These are phyloP conservation scores for Tolypocladium paradoxum DNA, from an alignment of 2,329 filamentous ascomycete genomes.

Conservation along the genomic window DNA sequence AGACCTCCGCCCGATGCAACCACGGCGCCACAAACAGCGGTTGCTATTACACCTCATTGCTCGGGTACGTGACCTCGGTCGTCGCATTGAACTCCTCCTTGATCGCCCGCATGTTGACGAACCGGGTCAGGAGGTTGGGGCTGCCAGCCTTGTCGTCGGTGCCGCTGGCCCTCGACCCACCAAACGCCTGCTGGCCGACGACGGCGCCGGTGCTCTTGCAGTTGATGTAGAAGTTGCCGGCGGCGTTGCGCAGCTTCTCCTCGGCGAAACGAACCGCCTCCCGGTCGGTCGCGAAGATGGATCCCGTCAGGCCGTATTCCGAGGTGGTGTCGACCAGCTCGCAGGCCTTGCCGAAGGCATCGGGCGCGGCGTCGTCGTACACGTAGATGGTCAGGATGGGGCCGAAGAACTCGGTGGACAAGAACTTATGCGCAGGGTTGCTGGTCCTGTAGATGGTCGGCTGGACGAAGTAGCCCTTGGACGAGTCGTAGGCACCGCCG, in stretches of 20 bases:
- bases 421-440: constrained; percentile 62
- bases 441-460: constrained; percentile 72
- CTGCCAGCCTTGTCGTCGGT: constrained; percentile 68
- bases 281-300: constrained; percentile 63
- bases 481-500: constrained; percentile 68
- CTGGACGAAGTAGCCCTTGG: constrained; percentile 72
- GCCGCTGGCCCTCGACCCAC: constrained; percentile 55
- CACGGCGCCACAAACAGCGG: not conserved
- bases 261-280: constrained; percentile 56
- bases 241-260: constrained; percentile 58
- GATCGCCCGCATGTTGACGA: constrained; percentile 56
- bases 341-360: constrained; percentile 49
- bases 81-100: constrained; percentile 67
- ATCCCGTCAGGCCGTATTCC: constrained; percentile 69
- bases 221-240: constrained; percentile 81
- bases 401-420: constrained; percentile 74
- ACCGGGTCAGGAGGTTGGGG: constrained; percentile 50
- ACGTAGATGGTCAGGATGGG: constrained; percentile 65
- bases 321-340: constrained; percentile 58
- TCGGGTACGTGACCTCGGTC: constrained; percentile 55
- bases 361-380: constrained; percentile 56
- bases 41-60: constrained; percentile 48
- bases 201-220: constrained; percentile 69
- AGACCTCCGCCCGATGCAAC: not conserved
- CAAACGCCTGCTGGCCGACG: constrained; percentile 63